Base-by-base conservation (phyloP, 176 grass and related monocot species). In the Leersia perrieri region DNA sequence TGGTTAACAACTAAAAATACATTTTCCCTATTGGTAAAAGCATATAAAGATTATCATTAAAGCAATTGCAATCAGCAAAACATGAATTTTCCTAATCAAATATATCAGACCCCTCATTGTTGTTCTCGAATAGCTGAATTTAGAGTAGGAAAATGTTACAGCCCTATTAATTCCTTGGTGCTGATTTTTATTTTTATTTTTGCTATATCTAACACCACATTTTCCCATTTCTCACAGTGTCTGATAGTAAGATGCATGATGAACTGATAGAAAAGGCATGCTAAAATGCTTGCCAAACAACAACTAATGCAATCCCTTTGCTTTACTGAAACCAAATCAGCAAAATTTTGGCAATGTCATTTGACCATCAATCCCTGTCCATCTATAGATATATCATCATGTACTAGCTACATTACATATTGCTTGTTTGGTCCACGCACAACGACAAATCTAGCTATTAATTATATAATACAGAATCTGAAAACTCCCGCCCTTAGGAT, bases 321-420 rank as follows among this genome's bases (percentile, higher is more conserved):
- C 47, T 73, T 23, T 26, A 79, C 61, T 49, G 8, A 64, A 84
- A 30, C 61, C 39, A 79, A 45, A 63, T 53, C 22, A 41, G 51
- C 73, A 16, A 25, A 31, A 42, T 41, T 88, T 74, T 27, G 16
- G 57, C 11, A 3, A 11, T 55, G 23, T 14, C n/a, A 29, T 71
- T 49, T 34, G n/a, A 62, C 3, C 3, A 34, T 9, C 30, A 64
- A 15, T 44, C n/a, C 64, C 15, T 1, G 0, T n/a, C 30, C 9
- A 23, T 33, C 63, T 11, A 25, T 39, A n/a, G 51, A 5, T 51
- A 16, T 29, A 31, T 49, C 45, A 31, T 61, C 16, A 1, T 53
- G n/a, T 40, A 61, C 3, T 9, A 63, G 27, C 34, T 62, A 60
- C 51, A 41, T 55, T 64, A 29, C 68, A 75, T 70, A 53, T 33